Base-by-base conservation (phyloP, 139 green algal species). In the Haematococcus lacustris region DNA sequence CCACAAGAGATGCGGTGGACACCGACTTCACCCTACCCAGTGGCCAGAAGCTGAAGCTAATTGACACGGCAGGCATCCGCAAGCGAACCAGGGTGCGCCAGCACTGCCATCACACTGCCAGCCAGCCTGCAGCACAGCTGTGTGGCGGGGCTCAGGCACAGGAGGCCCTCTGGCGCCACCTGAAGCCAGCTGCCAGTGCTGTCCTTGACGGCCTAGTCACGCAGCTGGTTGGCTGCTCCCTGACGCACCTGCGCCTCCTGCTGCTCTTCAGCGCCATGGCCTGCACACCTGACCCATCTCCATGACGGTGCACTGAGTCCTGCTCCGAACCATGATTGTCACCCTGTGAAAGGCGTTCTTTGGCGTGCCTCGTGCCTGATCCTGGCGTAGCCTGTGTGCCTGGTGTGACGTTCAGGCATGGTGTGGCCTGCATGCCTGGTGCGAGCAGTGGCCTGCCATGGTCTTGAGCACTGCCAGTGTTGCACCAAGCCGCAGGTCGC, bases 31-130 rank as follows among this genome's bases (percentile, higher is more conserved):
- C 75, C 39, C 51, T 88, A n/a, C 83, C 83, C 1, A 74, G 81
- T 63, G 91, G 91, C 4, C 74, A 86, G 62, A 71, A 77, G 68
- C 90, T 96, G 47, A 91, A 67, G 72, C 84, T 99, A 3, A 93
- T 99, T 34, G 95, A 99, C 88, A 99, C 95, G 9, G 95, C 95
- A 1, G 95, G 95, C 57, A 96, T 99, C 71, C 86, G 95, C 65
- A 89, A 91, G 77, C 82, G 91, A 6, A 79, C 82, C 0, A 80
- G 84, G 2, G 89, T 98, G 17, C 26, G 39, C n/a, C 51, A 4
- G 43, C 40, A 41, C 28, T 68, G 13, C 47, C 13, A 21, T 21
- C 21, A 28, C 47, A 57, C 21, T 13, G 21, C 47, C 47, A 57
- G 21, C 13, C 47, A 57, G 21, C 13, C 47, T 13, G 13, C 47